Evolutionary conservation across 1,284 basidiomycete species (phyloP).

Genomic region (Fomitopsis schrenkii): DNA sequence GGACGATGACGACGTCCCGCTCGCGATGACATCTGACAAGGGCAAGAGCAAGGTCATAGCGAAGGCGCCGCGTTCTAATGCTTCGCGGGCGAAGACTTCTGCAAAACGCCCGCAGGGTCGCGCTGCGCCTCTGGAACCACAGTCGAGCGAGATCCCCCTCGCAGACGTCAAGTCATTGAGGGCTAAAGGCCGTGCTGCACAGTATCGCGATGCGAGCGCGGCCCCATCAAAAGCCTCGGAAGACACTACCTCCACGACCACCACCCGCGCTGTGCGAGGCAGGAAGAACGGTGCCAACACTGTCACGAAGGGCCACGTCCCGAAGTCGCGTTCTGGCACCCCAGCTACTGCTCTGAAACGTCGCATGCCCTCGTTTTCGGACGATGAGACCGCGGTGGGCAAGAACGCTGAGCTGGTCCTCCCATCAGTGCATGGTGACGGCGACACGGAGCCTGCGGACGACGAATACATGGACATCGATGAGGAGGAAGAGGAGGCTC

Average conservation of each 20-base stretch:
- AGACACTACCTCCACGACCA: background rate
- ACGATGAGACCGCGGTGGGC: slow-evolving; percentile 8
- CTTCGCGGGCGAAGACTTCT: background rate
- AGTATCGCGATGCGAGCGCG: slow-evolving; percentile 4
- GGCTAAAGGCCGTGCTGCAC: background rate
- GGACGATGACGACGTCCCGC: slow-evolving; percentile 19
- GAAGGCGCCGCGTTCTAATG: background rate
- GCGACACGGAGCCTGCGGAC: slow-evolving; percentile 42
- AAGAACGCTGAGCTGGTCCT: slow-evolving; percentile 19
- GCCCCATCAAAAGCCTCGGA: slow-evolving; percentile 18
- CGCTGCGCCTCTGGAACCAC: background rate
- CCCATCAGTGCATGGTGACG: slow-evolving; percentile 12
- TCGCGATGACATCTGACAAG: slow-evolving; percentile 16
- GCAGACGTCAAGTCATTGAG: background rate
- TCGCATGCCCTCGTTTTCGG: slow-evolving; percentile 4
- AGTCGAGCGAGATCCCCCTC: background rate
- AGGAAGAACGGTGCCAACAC: background rate
- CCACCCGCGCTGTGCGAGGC: background rate
- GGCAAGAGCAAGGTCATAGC: slow-evolving; percentile 11
- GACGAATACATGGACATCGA: slow-evolving; percentile 34
- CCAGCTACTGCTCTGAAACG: slow-evolving; percentile 1
- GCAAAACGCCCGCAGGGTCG: background rate
- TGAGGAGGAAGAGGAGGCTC: slow-evolving; percentile 17
- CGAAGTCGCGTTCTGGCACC: background rate
- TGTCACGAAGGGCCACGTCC: background rate